These are phyloP conservation scores for Globisporangium barbulae DNA, from an alignment of 352 stramenopile species.

Conservation along the genomic window DNA sequence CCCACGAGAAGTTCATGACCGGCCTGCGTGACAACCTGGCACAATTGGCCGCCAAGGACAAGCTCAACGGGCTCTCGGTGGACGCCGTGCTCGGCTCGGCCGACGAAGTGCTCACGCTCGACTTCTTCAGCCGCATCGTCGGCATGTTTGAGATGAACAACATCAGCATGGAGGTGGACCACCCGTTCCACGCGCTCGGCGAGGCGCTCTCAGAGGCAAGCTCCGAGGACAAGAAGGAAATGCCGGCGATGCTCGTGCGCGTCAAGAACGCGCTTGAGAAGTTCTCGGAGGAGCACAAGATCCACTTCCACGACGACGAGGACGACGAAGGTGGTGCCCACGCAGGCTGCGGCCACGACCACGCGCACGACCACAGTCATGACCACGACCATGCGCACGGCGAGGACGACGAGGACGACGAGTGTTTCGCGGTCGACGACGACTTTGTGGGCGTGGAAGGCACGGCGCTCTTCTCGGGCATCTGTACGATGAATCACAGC, in stretches of 20 bases:
- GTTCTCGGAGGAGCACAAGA: slow-evolving; percentile 58
- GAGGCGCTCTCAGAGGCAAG: slow-evolving; percentile 55
- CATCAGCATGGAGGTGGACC: slow-evolving; percentile 91
- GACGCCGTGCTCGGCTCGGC: slow-evolving; percentile 49
- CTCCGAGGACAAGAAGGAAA: slow-evolving; percentile 58
- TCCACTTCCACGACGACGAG: slow-evolving; percentile 34
- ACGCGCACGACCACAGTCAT: slow-evolving; percentile 19
- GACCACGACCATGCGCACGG: slow-evolving; percentile 26
- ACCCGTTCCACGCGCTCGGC: slow-evolving; percentile 75
- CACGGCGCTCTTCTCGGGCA: slow-evolving; percentile 90
- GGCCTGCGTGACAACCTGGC: slow-evolving; percentile 57
- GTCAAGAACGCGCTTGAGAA: slow-evolving; percentile 67
- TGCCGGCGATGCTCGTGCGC: slow-evolving; percentile 51
- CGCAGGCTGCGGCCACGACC: slow-evolving; percentile 27
- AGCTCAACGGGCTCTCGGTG: slow-evolving; percentile 54
- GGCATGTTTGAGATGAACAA: slow-evolving; percentile 98
- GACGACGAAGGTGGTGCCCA: slow-evolving; percentile 20
- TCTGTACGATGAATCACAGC: slow-evolving; percentile 97
- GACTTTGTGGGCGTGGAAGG: slow-evolving; percentile 94
- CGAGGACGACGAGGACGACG: slow-evolving; percentile 40
- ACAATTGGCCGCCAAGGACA: slow-evolving; percentile 36
- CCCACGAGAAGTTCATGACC: slow-evolving; percentile 44
- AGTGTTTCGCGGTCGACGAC: slow-evolving; percentile 49
- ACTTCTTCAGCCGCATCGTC: slow-evolving; percentile 88
- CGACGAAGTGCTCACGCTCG: slow-evolving; percentile 54